phyloP scores from a whole-genome alignment of 495 filamentous ascomycete species.

The Xylaria acuta region DNA sequence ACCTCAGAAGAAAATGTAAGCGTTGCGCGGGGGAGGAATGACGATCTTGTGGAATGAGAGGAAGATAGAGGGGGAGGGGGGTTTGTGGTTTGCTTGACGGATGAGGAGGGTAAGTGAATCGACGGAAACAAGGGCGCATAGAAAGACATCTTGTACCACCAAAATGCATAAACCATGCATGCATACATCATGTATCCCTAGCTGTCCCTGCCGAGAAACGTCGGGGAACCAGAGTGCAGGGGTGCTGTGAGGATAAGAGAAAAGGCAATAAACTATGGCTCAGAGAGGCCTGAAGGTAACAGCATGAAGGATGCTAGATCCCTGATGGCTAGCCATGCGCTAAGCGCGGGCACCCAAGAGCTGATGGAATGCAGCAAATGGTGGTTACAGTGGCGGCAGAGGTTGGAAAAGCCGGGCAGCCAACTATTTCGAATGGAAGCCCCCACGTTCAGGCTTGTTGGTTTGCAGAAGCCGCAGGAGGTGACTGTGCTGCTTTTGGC shows the following conservation, averaged over 20 bases:
- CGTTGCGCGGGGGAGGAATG: neutral
- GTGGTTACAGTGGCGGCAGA: neutral
- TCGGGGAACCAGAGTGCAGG: conserved; percentile 15
- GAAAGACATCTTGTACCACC: neutral
- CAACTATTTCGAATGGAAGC: neutral
- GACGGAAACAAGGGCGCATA: neutral
- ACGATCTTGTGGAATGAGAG: neutral
- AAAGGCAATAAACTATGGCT: neutral
- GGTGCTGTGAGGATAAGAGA: neutral
- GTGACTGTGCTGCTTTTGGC: neutral
- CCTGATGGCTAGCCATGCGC: conserved; percentile 15
- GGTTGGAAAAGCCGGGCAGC: neutral
- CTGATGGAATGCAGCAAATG: neutral
- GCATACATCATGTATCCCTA: conserved; percentile 21
- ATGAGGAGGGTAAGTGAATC: neutral
- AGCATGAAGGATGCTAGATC: neutral
- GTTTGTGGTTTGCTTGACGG: neutral
- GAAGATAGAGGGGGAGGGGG: neutral
- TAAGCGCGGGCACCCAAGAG: conserved; percentile 14
- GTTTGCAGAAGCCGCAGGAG: conserved; percentile 1
- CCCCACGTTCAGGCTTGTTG: conserved; percentile 19
- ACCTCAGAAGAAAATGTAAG: neutral
- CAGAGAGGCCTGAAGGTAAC: neutral
- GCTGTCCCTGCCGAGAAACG: conserved; percentile 29
- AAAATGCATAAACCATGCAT: conserved; percentile 25